Evolutionary conservation across 768 basidiomycete genomes (phyloP).

Genomic region (Piloderma croceum): DNA sequence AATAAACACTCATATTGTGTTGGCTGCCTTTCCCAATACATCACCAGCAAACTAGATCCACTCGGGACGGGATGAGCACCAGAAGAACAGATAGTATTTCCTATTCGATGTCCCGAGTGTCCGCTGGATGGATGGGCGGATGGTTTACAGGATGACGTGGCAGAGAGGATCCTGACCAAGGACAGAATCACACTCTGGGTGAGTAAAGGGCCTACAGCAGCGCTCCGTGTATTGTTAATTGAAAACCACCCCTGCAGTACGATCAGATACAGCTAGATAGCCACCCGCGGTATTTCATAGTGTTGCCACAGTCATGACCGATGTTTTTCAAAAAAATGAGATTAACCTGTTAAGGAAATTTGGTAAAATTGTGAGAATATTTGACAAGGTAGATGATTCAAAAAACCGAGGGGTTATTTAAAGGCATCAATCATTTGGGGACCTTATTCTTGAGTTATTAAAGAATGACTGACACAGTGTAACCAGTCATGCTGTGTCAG

Average conservation of each 20-base stretch:
- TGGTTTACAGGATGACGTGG: conserved; percentile 32
- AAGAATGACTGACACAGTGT: too few relatives aligned
- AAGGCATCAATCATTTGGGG: too few relatives aligned
- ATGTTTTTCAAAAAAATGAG: too few relatives aligned
- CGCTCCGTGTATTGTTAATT: background rate
- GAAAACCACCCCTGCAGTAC: conserved; percentile 26
- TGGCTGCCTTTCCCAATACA: conserved; percentile 29
- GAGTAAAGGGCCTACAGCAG: background rate
- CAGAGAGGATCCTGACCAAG: conserved; percentile 25
- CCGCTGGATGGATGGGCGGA: conserved; percentile 24
- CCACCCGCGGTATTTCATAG: too few relatives aligned
- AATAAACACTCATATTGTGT: conserved; percentile 31
- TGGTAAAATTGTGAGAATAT: too few relatives aligned
- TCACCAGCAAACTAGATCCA: conserved; percentile 31
- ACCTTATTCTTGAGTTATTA: too few relatives aligned
- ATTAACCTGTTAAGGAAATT: too few relatives aligned
- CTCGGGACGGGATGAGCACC: conserved; percentile 25
- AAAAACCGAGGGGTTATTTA: too few relatives aligned
- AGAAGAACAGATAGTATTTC: too few relatives aligned
- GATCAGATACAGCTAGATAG: conserved; percentile 31
- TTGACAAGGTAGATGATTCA: too few relatives aligned
- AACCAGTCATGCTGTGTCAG: too few relatives aligned
- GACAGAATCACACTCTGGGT: conserved; percentile 34
- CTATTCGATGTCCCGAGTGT: conserved; percentile 36
- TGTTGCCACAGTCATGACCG: too few relatives aligned